phyloP scores from a whole-genome alignment of 257 asterid species.

The Salvia miltiorrhiza region DNA sequence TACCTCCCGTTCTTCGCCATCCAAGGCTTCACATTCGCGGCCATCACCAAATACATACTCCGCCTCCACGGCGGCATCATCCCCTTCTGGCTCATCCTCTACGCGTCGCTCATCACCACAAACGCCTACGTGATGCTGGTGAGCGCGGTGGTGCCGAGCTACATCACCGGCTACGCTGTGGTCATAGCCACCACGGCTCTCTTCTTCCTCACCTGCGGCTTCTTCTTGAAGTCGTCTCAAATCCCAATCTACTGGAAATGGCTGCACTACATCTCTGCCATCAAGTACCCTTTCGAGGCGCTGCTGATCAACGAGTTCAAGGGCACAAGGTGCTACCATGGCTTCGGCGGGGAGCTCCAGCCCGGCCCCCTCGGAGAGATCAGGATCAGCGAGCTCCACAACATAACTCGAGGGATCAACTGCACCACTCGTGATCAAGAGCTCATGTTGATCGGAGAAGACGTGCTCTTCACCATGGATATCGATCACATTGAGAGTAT shows the following conservation, averaged over 20 bases:
- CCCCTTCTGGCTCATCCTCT: conserved; percentile 73
- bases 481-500: conserved; percentile 43
- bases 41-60: conserved; percentile 56
- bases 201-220: conserved; percentile 83
- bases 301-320: conserved; percentile 73
- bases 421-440: conserved; percentile 21
- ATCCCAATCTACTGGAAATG: conserved; percentile 72
- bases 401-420: conserved; percentile 20
- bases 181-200: conserved; percentile 94
- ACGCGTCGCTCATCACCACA: conserved; percentile 76
- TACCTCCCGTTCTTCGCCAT: conserved; percentile 85
- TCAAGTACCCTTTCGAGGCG: conserved; percentile 90
- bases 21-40: conserved; percentile 77
- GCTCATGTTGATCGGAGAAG: conserved; percentile 59
- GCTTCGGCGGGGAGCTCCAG: conserved; percentile 46
- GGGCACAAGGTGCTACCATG: conserved; percentile 55
- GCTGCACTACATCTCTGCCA: conserved; percentile 84
- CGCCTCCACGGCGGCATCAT: conserved; percentile 37
- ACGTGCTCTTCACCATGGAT: conserved; percentile 58
- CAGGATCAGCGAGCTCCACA: conserved; percentile 57
- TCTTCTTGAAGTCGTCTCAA: conserved; percentile 72
- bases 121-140: conserved; percentile 86
- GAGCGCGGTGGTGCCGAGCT: conserved; percentile 79
- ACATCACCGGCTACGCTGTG: conserved; percentile 81
- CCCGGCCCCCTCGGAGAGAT: conserved; percentile 84